Percentiles rank a stretch among this genome's conserved stretches.
Conservation (phyloP, 192 early-diverging fungal species). For the Umbelopsis ramanniana region DNA sequence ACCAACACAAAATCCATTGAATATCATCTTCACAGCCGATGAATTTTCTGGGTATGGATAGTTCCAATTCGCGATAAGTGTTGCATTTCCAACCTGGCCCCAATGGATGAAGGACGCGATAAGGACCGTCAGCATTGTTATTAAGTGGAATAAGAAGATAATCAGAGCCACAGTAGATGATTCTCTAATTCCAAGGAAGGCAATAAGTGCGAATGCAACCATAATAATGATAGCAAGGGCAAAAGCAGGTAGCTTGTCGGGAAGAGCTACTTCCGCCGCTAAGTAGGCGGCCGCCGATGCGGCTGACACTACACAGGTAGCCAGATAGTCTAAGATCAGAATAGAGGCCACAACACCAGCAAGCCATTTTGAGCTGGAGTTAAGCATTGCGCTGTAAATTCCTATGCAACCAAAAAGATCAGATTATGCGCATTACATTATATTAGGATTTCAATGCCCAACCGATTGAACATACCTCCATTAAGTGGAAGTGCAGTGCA, state of each 20-base stretch:
- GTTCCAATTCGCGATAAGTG: constrained; percentile 51
- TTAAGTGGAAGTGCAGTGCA: constrained; percentile 55
- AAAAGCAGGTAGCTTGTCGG: constrained; percentile 40
- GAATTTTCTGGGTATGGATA: constrained; percentile 37
- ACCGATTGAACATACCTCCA: constrained; percentile 53
- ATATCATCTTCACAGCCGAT: constrained; percentile 41
- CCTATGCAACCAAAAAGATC: constrained; percentile 17
- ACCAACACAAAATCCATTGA: constrained; percentile 59
- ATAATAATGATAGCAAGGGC: constrained; percentile 49
- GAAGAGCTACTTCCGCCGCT: constrained; percentile 42
- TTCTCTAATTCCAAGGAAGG: constrained; percentile 52
- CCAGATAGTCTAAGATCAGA: constrained; percentile 54
- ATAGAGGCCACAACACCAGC: constrained; percentile 53
- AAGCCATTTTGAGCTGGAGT: constrained; percentile 50
- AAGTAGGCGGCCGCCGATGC: constrained; percentile 57
- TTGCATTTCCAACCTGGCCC: constrained; percentile 41
- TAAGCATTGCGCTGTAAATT: constrained; percentile 51
- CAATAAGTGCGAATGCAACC: constrained; percentile 49
- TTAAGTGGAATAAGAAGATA: constrained; percentile 51
- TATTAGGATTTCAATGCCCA: no score
- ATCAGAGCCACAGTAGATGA: constrained; percentile 52
- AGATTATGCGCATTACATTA: not conserved
- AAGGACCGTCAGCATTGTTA: constrained; percentile 49
- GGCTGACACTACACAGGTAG: constrained; percentile 56
- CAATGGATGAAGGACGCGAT: constrained; percentile 48